Conservation (phyloP, 805 yeast genomes). For the Metahyphopichia silvanorum region DNA sequence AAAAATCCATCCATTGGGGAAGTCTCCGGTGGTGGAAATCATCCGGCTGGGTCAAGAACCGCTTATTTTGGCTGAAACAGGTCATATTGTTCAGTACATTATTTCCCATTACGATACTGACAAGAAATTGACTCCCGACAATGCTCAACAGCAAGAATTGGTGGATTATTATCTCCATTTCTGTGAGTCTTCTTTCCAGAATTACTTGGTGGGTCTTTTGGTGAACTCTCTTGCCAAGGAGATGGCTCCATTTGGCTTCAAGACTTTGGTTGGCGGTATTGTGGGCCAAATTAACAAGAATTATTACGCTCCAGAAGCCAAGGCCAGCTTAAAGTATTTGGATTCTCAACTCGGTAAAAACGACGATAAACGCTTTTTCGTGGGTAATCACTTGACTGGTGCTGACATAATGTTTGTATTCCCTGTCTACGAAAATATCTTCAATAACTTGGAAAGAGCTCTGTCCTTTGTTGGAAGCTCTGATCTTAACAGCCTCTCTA, state of each 20-base stretch:
- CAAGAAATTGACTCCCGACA: slow-evolving; percentile 33
- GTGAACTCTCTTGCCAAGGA: slow-evolving; percentile 21
- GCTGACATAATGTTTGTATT: slow-evolving; percentile 56
- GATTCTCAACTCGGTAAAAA: slow-evolving; percentile 24
- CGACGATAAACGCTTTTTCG: slow-evolving; percentile 35
- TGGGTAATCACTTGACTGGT: slow-evolving; percentile 47
- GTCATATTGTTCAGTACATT: slow-evolving; percentile 53
- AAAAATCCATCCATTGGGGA: slow-evolving; percentile 34
- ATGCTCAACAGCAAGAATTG: slow-evolving; percentile 36
- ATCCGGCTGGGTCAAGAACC: slow-evolving; percentile 16
- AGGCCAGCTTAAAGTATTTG: slow-evolving; percentile 23
- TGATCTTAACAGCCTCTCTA: slow-evolving; percentile 12
- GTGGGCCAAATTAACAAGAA: slow-evolving; percentile 17
- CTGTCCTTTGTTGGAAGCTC: slow-evolving; percentile 10
- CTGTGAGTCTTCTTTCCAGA: slow-evolving; percentile 62
- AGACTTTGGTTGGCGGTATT: slow-evolving; percentile 18
- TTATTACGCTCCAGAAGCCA: slow-evolving; percentile 24
- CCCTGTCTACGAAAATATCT: slow-evolving; percentile 32
- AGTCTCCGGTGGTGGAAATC: slow-evolving; percentile 31
- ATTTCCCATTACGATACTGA: slow-evolving; percentile 46
- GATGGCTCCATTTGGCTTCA: slow-evolving; percentile 25
- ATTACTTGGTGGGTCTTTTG: slow-evolving; percentile 35
- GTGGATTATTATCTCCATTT: slow-evolving; percentile 54
- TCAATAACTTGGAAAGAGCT: slow-evolving; percentile 20
- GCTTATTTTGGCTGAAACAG: slow-evolving; percentile 52